Percentiles rank a stretch among this genome's conserved stretches.
Conservation (phyloP, 2,329 filamentous ascomycete genomes). For the Fonsecaea nubica region DNA sequence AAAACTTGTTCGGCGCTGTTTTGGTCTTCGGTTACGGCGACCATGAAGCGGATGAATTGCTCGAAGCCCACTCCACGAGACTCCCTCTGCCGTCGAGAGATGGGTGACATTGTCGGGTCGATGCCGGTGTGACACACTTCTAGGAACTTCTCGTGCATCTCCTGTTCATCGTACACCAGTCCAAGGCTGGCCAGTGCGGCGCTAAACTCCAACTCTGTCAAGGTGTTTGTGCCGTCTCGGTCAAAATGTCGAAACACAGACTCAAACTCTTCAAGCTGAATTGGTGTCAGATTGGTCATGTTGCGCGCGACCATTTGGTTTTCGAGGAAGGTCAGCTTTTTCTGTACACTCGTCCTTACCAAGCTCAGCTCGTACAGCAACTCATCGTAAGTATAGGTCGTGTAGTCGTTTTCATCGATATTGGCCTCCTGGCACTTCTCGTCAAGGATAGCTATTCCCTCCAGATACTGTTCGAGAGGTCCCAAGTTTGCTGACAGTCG, state of each 20-base stretch:
- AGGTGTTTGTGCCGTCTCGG: slow-evolving; percentile 84
- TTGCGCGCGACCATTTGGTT: slow-evolving; percentile 98
- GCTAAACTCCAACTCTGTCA: slow-evolving; percentile 94
- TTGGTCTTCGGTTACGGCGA: slow-evolving; percentile 97
- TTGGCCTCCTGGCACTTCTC: slow-evolving; percentile 93
- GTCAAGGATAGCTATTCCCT: slow-evolving; percentile 84
- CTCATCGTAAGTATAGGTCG: slow-evolving; percentile 98
- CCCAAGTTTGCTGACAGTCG: slow-evolving; percentile 83
- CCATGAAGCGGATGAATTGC: slow-evolving; percentile 99
- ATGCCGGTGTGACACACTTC: slow-evolving; percentile 68
- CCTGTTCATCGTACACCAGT: slow-evolving; percentile 93
- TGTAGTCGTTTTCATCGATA: slow-evolving; percentile 99
- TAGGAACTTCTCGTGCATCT: slow-evolving; percentile 95
- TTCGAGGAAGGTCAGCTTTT: slow-evolving; percentile 95
- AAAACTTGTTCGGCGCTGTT: slow-evolving; percentile 98
- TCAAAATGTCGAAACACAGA: slow-evolving; percentile 98
- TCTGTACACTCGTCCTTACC: slow-evolving; percentile 89
- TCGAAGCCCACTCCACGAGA: slow-evolving; percentile 83
- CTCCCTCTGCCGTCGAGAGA: slow-evolving; percentile 38
- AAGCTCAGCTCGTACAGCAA: slow-evolving; percentile 90
- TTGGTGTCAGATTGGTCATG: slow-evolving; percentile 98
- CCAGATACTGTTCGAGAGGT: slow-evolving; percentile 88
- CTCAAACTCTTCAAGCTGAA: slow-evolving; percentile 98
- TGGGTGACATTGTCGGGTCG: slow-evolving; percentile 48
- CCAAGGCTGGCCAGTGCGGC: slow-evolving; percentile 94